Conservation (phyloP, 371 early-diverging fungal genomes). For the Zychaea mexicana region DNA sequence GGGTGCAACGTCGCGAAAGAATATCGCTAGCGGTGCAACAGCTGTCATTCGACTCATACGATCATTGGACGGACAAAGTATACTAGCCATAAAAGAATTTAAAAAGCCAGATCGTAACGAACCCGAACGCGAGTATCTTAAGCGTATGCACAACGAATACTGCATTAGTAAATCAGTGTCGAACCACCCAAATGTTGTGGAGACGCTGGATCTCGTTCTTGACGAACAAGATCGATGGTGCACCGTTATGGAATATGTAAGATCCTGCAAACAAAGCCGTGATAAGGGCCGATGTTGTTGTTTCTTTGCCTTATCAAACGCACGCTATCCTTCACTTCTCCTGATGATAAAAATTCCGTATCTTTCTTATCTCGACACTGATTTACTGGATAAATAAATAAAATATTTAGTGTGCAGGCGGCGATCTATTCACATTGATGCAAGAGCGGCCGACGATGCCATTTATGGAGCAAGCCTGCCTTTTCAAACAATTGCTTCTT, state of each 20-base stretch:
- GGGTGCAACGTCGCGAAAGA: slow-evolving; percentile 39
- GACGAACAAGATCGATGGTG: slow-evolving; percentile 64
- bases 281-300: neutral
- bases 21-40: slow-evolving; percentile 52
- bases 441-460: slow-evolving; percentile 44
- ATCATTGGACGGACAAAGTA: neutral
- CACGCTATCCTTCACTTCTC: neutral
- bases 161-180: slow-evolving; percentile 69
- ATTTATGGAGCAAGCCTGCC: slow-evolving; percentile 50
- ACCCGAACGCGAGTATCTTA: slow-evolving; percentile 64
- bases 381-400: neutral
- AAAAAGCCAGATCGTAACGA: slow-evolving; percentile 58
- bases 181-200: slow-evolving; percentile 68
- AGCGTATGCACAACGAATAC: slow-evolving; percentile 73
- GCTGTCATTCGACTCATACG: slow-evolving; percentile 37
- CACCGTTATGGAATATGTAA: slow-evolving; percentile 73
- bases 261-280: neutral
- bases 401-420: slow-evolving; percentile 56
- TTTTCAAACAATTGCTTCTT: slow-evolving; percentile 88
- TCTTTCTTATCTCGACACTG: neutral
- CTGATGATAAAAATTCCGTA: neutral
- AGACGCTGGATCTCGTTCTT: slow-evolving; percentile 71
- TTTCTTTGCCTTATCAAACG: neutral
- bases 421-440: slow-evolving; percentile 60
- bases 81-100: slow-evolving; percentile 68